These are phyloP conservation scores for Viola pubescens DNA, from an alignment of 441 rosid species.

Conservation along the genomic window DNA sequence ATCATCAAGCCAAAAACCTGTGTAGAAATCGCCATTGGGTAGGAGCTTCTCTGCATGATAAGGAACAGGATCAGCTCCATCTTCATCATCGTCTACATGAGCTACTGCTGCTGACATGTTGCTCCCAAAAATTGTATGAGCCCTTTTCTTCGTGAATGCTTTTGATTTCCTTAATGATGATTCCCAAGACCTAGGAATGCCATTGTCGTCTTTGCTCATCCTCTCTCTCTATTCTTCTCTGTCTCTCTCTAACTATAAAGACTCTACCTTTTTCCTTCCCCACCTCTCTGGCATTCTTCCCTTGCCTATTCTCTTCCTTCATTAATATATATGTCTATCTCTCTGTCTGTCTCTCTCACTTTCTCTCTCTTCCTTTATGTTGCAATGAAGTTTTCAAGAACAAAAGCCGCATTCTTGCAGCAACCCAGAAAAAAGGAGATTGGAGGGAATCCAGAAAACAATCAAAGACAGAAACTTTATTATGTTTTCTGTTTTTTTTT, in stretches of 20 bases:
- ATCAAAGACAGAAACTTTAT: slow-evolving; percentile 15
- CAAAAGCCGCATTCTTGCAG: slow-evolving; percentile 15
- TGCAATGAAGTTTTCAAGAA: slow-evolving; percentile 14
- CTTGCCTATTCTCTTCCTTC: slow-evolving; percentile 2
- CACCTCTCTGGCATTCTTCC: too few relatives aligned
- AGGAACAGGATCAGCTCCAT: slow-evolving; percentile 9
- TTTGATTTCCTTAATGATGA: slow-evolving; percentile 41
- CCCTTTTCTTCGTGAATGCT: slow-evolving; percentile 35
- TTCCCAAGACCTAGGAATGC: slow-evolving; percentile 49
- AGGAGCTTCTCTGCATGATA: slow-evolving; percentile 48
- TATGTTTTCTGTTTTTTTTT: not conserved
- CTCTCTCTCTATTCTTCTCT: too few relatives aligned
- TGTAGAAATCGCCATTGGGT: slow-evolving; percentile 72
- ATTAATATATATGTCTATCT: too few relatives aligned
- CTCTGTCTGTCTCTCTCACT: slow-evolving; percentile 5
- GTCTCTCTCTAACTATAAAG: slow-evolving; percentile 3
- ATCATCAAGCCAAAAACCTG: slow-evolving; percentile 56
- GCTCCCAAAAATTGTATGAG: slow-evolving; percentile 29
- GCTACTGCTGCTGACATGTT: slow-evolving; percentile 60
- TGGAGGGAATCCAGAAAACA: slow-evolving; percentile 13
- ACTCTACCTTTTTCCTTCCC: slow-evolving; percentile 2
- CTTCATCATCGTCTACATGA: slow-evolving; percentile 76
- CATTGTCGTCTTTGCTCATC: slow-evolving; percentile 48
- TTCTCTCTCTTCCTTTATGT: slow-evolving; percentile 3
- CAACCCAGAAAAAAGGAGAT: slow-evolving; percentile 12